Evolutionary conservation across 2,329 filamentous ascomycete genomes (phyloP), one percentile per base, ranked within the genome.

Genomic region (Metarhizium album): DNA sequence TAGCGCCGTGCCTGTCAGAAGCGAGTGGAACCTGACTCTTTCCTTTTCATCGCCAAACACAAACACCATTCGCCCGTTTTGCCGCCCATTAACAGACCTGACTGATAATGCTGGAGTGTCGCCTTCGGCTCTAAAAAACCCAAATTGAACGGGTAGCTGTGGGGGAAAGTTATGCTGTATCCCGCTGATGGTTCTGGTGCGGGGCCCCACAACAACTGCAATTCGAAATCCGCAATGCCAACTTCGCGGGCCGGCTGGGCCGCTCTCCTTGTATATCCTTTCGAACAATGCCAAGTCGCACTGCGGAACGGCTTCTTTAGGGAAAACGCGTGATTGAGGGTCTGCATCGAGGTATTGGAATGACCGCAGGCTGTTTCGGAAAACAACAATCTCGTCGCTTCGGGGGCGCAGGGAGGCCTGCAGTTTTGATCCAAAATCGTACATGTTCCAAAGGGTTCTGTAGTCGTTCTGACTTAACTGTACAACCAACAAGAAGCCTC

Each of bases 261-360:
- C 85, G 42, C 76, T 81, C 57, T 88, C 79, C 49, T 81, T 81
- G 24, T 78, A 72, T 1, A 80, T 71, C 57, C 78, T 83, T 63
- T 94, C 87, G 60, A 91, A 95, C 3, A 95, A 64, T 7, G 82
- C 79, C 27, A 93, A 69, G 40, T 84, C 83, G 64, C 88, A 94
- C 42, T 80, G 75, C 37, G 79, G 74, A 4, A 90, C 75, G 5
- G 84, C 75, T 23, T 94, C 89, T 45, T 82, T 76, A 4, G 89
- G 87, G 63, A 95, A 95, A 1, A 79, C 75, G 52, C 82, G 77
- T 14, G 84, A 75, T 52, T 86, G 75, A n/a, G 81, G 72, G 57
- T 81, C 78, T 1, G 83, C 75, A 60, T 94, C 88, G 60, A 89
- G 84, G 63, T 91, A 93, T 60, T 91, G 87, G 56, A 94, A 88